Base-by-base conservation (phyloP, 2,329 filamentous ascomycete genomes). In the Fusarium phyllophilum region DNA sequence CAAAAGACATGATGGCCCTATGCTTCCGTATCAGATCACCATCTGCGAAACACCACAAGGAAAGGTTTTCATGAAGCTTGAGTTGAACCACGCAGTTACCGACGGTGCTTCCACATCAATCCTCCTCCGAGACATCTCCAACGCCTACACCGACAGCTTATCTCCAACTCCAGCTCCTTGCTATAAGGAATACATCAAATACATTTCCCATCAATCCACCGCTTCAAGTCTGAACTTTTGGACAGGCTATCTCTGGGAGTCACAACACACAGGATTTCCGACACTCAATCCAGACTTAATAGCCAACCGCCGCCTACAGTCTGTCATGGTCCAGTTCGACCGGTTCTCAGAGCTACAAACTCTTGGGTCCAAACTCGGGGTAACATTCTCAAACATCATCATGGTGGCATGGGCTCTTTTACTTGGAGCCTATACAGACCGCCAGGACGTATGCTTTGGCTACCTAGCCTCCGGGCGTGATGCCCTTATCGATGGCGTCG, bases 361-460 rank as follows among this genome's bases (percentile, higher is more conserved):
- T 0, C 70, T 72, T 4, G 55, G 73, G 3, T 31, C 31, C 8
- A 22, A 45, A 20, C 51, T 70, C 4, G 83, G 82, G 3, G 81
- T 86, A 10, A 90, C 88, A 0, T 66, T 87, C 1, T 86, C 87
- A 3, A 87, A 84, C 42, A 77, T 89, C 1, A 81, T 90, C 5
- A 86, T 88, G 64, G 82, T 86, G 26, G 83, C 83, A 1, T 90
- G 88, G 88, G 86, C 85, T 6, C 79, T 90, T 10, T 79, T 88
- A 0, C 77, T 90, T 18, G 82, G 85, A 18, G 80, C 75, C 13
- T 88, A 88, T 68, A 86, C 87, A 6, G 82, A 83, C 1, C 79
- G 81, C 1, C 81, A 82, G 4, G 86, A 88, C 54, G 82, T 89
- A 0, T 86, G 84, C 39, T 90, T 89, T n/a, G 88, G 88, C 14